These are phyloP conservation scores for Orbilia blumenaviensis DNA, from an alignment of 2,329 filamentous ascomycete genomes.

Conservation along the genomic window DNA sequence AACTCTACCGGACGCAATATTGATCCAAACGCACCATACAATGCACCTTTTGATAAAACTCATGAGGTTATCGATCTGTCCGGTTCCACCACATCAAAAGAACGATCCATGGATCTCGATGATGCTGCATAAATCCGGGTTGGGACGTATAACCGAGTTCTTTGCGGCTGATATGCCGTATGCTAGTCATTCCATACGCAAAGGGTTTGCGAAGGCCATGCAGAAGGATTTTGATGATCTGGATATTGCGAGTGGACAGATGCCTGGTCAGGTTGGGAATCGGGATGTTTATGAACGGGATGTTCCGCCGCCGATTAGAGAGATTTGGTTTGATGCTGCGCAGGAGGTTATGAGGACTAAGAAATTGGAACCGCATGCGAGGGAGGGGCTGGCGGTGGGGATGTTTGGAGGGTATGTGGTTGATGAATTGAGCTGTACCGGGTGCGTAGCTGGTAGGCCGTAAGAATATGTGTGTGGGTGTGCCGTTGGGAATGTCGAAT, in stretches of 20 bases:
- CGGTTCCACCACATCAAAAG: slow-evolving; percentile 57
- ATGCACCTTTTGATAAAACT: slow-evolving; percentile 58
- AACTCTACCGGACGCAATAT: slow-evolving; percentile 53
- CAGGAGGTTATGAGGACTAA: slow-evolving; percentile 55
- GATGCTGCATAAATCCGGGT: slow-evolving; percentile 54
- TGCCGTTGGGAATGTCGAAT: background rate
- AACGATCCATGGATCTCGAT: slow-evolving; percentile 57
- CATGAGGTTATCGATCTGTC: slow-evolving; percentile 56
- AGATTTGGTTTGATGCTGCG: slow-evolving; percentile 58
- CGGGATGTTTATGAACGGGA: slow-evolving; percentile 31
- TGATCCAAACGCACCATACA: slow-evolving; percentile 57
- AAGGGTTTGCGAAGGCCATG: slow-evolving; percentile 58
- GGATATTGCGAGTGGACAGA: slow-evolving; percentile 21
- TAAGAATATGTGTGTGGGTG: no score
- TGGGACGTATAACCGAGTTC: slow-evolving; percentile 57
- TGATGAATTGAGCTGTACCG: slow-evolving; percentile 39
- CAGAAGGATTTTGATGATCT: slow-evolving; percentile 57
- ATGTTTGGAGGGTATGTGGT: slow-evolving; percentile 49
- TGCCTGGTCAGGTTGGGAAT: slow-evolving; percentile 20
- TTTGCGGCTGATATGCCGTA: slow-evolving; percentile 57
- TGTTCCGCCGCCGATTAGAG: slow-evolving; percentile 56
- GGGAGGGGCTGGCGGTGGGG: slow-evolving; percentile 52
- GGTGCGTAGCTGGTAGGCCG: slow-evolving; percentile 20
- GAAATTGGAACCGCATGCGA: slow-evolving; percentile 55
- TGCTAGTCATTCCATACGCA: slow-evolving; percentile 53